Conservation (phyloP, 2,329 filamentous ascomycete species). For the Hypoxylon sp. region DNA sequence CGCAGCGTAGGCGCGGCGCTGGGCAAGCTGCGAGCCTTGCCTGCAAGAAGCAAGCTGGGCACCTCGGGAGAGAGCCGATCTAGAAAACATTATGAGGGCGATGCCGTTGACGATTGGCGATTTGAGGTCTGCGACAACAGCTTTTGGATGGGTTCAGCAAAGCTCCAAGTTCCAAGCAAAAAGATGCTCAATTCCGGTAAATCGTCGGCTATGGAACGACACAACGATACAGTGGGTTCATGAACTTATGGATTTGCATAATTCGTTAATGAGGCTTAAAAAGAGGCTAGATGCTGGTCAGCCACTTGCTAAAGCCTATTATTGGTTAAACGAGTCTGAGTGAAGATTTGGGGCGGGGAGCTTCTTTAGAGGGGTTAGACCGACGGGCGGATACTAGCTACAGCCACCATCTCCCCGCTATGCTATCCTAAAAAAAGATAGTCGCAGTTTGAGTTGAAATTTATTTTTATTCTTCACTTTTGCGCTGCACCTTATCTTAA, state of each 20-base stretch:
- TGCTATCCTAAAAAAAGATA: slow-evolving; percentile 45
- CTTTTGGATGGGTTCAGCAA: slow-evolving; percentile 39
- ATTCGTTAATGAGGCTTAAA: slow-evolving; percentile 29
- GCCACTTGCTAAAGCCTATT: slow-evolving; percentile 26
- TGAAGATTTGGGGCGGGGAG: slow-evolving; percentile 30
- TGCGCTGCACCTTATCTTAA: slow-evolving; percentile 6
- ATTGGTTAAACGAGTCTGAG: slow-evolving; percentile 30
- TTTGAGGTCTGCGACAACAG: slow-evolving; percentile 51
- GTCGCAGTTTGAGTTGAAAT: slow-evolving; percentile 29
- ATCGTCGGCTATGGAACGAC: slow-evolving; percentile 45
- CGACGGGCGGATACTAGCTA: slow-evolving; percentile 12
- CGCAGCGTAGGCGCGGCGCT: slow-evolving; percentile 67
- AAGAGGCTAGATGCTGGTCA: slow-evolving; percentile 37
- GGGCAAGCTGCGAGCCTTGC: slow-evolving; percentile 65
- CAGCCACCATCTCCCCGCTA: slow-evolving; percentile 44
- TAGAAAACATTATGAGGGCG: slow-evolving; percentile 71
- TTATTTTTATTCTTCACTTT: slow-evolving; percentile 33
- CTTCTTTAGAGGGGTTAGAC: slow-evolving; percentile 18
- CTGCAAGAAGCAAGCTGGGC: slow-evolving; percentile 69
- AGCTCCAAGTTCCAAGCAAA: slow-evolving; percentile 45
- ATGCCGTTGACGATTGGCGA: slow-evolving; percentile 67
- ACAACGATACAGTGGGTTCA: too few species aligned
- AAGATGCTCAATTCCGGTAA: slow-evolving; percentile 51
- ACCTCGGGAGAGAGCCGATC: slow-evolving; percentile 69
- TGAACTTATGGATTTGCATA: not conserved